Percentiles rank a stretch among this genome's conserved stretches.
Evolutionary conservation across 2,329 filamentous ascomycete species (phyloP).

Genomic region (Neonectria faginata): DNA sequence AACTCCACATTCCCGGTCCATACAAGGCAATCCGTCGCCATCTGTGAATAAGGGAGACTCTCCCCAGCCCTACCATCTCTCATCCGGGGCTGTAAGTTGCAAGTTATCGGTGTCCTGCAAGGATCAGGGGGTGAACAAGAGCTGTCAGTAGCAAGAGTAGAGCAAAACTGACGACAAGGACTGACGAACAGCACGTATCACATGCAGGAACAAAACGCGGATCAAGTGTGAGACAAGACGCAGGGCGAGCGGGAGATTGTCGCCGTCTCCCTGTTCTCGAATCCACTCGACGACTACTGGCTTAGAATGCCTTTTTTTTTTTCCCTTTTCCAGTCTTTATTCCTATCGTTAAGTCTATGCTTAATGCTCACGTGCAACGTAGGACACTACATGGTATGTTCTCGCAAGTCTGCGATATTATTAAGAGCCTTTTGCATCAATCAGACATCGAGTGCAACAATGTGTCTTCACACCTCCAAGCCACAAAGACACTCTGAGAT

Average conservation of each 20-base stretch:
- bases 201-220: background rate
- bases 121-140: background rate
- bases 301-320: too few species aligned
- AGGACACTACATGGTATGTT: too few species aligned
- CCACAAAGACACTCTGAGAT: background rate
- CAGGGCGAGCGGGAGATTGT: background rate
- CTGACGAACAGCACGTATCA: background rate
- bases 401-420: too few species aligned
- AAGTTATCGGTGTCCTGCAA: background rate
- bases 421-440: background rate
- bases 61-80: background rate
- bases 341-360: background rate
- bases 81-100: background rate
- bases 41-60: background rate
- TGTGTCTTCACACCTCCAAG: too few species aligned
- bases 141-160: background rate
- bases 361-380: background rate
- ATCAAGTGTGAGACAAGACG: background rate
- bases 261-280: background rate
- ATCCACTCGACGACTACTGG: background rate
- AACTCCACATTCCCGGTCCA: background rate
- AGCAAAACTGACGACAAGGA: too few species aligned
- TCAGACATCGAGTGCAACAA: background rate
- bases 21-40: background rate
- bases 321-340: background rate